Conservation (phyloP, 2,329 filamentous ascomycete genomes). For the Penicillium sp. region DNA sequence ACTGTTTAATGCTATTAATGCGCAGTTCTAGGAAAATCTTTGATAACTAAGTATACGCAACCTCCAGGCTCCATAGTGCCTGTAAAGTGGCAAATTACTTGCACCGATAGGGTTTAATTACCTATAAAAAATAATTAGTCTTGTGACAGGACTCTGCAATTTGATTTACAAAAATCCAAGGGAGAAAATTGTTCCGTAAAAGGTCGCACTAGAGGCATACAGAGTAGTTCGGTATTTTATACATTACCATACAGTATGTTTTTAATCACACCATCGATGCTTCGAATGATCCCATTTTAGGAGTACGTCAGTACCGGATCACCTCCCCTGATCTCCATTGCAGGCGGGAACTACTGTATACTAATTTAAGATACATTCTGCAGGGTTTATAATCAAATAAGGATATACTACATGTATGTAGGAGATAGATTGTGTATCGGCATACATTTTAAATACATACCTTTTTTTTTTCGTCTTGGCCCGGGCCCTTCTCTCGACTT, state of each 20-base stretch:
- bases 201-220: background rate
- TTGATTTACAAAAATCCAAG: background rate
- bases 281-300: conserved; percentile 21
- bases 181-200: background rate
- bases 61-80: background rate
- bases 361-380: conserved; percentile 1
- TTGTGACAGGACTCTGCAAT: background rate
- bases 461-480: conserved; percentile 3
- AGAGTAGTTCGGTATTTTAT: background rate
- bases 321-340: conserved; percentile 27
- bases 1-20: too few species aligned
- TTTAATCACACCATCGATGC: conserved; percentile 28
- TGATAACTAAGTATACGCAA: too few species aligned
- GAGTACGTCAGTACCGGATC: conserved; percentile 21
- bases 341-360: conserved; percentile 17
- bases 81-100: conserved; percentile 13
- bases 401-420: background rate
- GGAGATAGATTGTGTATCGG: background rate
- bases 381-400: background rate
- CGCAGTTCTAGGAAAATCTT: too few species aligned
- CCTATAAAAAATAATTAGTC: background rate
- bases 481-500: background rate
- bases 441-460: background rate
- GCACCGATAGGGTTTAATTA: background rate
- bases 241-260: background rate